phyloP scores from a whole-genome alignment of 257 asterid genomes.

The Sherardia arvensis region DNA sequence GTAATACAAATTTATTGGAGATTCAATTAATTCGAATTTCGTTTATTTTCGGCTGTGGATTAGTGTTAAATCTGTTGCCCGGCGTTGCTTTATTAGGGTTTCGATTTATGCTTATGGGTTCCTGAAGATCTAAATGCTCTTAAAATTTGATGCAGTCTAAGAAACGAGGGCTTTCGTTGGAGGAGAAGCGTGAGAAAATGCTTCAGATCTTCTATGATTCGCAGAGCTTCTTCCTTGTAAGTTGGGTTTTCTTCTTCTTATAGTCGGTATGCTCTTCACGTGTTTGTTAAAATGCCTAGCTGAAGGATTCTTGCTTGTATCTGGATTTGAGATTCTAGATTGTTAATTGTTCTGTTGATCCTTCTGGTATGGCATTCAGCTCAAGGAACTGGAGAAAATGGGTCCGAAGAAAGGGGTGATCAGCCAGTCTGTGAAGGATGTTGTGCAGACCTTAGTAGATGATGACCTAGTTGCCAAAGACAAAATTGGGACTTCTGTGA shows the following conservation, averaged over 20 bases:
- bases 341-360: background rate
- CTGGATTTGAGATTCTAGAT: background rate
- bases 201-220: conserved; percentile 83
- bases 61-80: background rate
- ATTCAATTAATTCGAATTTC: background rate
- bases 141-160: conserved; percentile 13
- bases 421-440: conserved; percentile 92
- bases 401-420: conserved; percentile 97
- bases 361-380: conserved; percentile 31
- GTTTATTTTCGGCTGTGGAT: background rate
- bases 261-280: background rate
- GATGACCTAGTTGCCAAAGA: conserved; percentile 96
- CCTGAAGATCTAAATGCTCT: background rate
- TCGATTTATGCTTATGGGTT: background rate
- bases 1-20: background rate
- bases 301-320: background rate
- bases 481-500: conserved; percentile 96
- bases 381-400: conserved; percentile 84
- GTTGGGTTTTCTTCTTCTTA: conserved; percentile 12
- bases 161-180: conserved; percentile 88
- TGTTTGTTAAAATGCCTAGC: background rate
- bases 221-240: conserved; percentile 85
- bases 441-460: conserved; percentile 77
- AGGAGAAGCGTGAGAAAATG: conserved; percentile 94
- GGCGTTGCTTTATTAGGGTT: background rate